A percentile compares a stretch with the other conserved stretches of the same genome.
These are phyloP conservation scores for Iris macrosiphon DNA, from an alignment of 106 monocot genomes.

Conservation along the genomic window DNA sequence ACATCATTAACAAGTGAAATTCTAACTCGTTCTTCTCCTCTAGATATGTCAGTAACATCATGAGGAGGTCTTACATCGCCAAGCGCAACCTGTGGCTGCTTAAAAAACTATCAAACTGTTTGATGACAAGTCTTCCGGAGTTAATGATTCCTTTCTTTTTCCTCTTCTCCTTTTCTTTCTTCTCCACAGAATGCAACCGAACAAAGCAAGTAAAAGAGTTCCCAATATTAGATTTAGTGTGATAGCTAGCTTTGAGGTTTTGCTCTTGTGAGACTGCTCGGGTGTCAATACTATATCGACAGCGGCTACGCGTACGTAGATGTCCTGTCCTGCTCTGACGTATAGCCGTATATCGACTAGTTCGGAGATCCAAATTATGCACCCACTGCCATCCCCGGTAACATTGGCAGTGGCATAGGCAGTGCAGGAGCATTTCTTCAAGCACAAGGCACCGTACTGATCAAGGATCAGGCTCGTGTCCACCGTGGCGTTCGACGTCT, in stretches of 20 bases:
- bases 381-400: constrained; percentile 9
- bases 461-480: constrained; percentile 3
- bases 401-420: constrained; percentile 31
- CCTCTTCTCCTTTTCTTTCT: not conserved
- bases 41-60: constrained; percentile 69
- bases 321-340: not conserved
- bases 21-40: constrained; percentile 69
- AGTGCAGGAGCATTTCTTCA: constrained; percentile 41
- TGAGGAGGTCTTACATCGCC: constrained; percentile 34
- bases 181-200: no score
- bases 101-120: constrained; percentile 7
- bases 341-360: constrained; percentile 16
- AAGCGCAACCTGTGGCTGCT: constrained; percentile 23
- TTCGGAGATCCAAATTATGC: constrained; percentile 32
- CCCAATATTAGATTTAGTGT: no score
- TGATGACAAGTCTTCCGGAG: constrained; percentile 5
- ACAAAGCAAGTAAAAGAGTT: no score
- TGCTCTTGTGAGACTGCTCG: no score
- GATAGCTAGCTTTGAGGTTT: no score
- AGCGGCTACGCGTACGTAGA: constrained; percentile 4
- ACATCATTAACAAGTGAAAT: constrained; percentile 62
- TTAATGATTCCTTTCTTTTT: not conserved
- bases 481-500: constrained; percentile 7
- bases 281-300: not conserved
- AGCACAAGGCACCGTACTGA: constrained; percentile 22